Percentiles rank a stretch among this genome's conserved stretches.
phyloP scores from a whole-genome alignment of 192 early-diverging fungal genomes.

The Powellomyces hirtus region DNA sequence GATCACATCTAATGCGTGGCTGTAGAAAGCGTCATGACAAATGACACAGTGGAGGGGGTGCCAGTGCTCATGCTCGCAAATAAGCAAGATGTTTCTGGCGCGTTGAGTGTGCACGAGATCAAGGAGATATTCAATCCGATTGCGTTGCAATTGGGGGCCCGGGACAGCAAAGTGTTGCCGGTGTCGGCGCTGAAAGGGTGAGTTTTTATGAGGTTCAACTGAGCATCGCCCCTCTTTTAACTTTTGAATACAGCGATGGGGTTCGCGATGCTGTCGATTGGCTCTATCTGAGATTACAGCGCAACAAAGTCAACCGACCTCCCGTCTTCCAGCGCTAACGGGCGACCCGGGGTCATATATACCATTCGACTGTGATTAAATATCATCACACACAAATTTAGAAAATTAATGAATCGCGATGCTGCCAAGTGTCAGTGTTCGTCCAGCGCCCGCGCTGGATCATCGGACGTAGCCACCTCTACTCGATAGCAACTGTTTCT shows the following conservation, averaged over 20 bases:
- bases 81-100: slow-evolving; percentile 78
- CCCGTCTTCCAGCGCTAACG: slow-evolving; percentile 54
- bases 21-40: slow-evolving; percentile 73
- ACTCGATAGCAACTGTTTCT: slow-evolving; percentile 1
- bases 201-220: too few relatives aligned
- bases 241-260: slow-evolving; percentile 56
- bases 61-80: slow-evolving; percentile 93
- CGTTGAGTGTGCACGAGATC: slow-evolving; percentile 71
- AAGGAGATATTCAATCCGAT: slow-evolving; percentile 92
- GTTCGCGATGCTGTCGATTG: slow-evolving; percentile 88
- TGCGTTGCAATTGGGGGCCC: slow-evolving; percentile 75
- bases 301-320: slow-evolving; percentile 77
- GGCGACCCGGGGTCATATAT: neutral
- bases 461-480: neutral
- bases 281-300: slow-evolving; percentile 77
- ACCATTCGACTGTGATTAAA: neutral
- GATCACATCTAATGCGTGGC: too few relatives aligned
- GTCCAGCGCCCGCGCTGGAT: slow-evolving; percentile 5
- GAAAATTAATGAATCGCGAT: neutral
- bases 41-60: slow-evolving; percentile 73
- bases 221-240: neutral
- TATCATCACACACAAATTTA: too few relatives aligned
- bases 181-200: slow-evolving; percentile 83
- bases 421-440: too few relatives aligned
- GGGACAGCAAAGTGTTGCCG: slow-evolving; percentile 84